Conservation (phyloP, 2,329 filamentous ascomycete species). For the Hyphodiscus sp. region DNA sequence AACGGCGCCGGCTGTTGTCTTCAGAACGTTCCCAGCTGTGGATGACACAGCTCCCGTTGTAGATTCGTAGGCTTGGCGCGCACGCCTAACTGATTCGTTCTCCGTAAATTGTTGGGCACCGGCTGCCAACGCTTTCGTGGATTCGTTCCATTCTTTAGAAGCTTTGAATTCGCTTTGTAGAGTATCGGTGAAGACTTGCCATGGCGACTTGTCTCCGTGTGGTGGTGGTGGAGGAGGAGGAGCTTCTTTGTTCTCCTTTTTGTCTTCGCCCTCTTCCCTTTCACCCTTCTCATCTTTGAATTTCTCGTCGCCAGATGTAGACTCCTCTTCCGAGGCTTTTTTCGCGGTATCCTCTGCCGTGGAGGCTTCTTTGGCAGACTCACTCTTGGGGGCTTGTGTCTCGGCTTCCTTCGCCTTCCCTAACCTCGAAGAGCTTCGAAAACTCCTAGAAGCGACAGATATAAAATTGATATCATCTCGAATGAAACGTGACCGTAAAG, state of each 20-base stretch:
- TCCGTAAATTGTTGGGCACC: slow-evolving; percentile 88
- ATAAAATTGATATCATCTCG: slow-evolving; percentile 25
- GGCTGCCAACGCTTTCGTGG: slow-evolving; percentile 86
- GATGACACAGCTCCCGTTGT: slow-evolving; percentile 78
- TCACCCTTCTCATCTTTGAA: slow-evolving; percentile 33
- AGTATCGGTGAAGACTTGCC: slow-evolving; percentile 99
- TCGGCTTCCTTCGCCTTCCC: slow-evolving; percentile 23
- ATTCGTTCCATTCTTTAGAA: slow-evolving; percentile 99
- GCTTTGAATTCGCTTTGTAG: slow-evolving; percentile 89
- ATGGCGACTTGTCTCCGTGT: slow-evolving; percentile 95
- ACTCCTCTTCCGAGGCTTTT: slow-evolving; percentile 17
- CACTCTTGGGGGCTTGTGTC: background rate
- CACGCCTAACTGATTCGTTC: slow-evolving; percentile 82
- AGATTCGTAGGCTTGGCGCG: slow-evolving; percentile 78
- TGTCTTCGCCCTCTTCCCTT: slow-evolving; percentile 24
- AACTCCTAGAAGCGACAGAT: slow-evolving; percentile 12
- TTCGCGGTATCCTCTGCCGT: slow-evolving; percentile 16
- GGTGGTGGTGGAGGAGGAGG: slow-evolving; percentile 81
- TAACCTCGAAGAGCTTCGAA: slow-evolving; percentile 22
- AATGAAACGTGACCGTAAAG: slow-evolving; percentile 33
- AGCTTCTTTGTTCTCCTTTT: slow-evolving; percentile 48
- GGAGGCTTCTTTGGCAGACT: slow-evolving; percentile 16
- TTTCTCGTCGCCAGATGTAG: slow-evolving; percentile 18
- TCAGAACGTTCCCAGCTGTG: slow-evolving; percentile 72
- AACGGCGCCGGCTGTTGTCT: slow-evolving; percentile 77